Percentiles rank a stretch among this genome's conserved stretches.
phyloP scores from a whole-genome alignment of 2,329 filamentous ascomycete species.

The Beauveria varroae region DNA sequence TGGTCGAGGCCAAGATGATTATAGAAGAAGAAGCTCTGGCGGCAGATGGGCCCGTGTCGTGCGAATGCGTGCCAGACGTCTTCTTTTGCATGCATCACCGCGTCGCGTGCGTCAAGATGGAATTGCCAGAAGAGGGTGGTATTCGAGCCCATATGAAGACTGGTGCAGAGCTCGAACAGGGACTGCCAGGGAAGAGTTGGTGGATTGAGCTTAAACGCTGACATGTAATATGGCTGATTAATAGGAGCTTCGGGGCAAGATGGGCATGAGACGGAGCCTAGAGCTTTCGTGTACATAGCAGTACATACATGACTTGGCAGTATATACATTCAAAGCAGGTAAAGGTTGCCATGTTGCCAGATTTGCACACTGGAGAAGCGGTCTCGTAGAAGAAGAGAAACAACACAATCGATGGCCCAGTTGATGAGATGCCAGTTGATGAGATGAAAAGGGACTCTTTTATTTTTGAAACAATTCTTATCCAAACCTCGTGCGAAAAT shows the following conservation, averaged over 20 bases:
- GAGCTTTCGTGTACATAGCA: too few relatives aligned
- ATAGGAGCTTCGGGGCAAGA: neutral
- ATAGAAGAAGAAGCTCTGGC: neutral
- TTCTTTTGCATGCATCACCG: constrained; percentile 6
- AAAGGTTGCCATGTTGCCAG: too few relatives aligned
- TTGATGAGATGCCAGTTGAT: too few relatives aligned
- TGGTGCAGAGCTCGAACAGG: neutral
- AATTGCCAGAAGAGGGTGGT: neutral
- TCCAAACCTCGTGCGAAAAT: too few relatives aligned
- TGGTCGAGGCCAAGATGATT: constrained; percentile 5
- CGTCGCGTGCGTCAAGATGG: neutral
- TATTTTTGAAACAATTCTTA: too few relatives aligned
- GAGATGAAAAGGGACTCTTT: too few relatives aligned
- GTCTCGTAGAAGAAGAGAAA: too few relatives aligned
- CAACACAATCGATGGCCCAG: too few relatives aligned
- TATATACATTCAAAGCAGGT: too few relatives aligned
- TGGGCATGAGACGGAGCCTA: neutral
- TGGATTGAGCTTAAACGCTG: neutral
- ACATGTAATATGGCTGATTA: neutral
- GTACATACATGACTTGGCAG: too few relatives aligned
- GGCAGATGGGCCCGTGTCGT: neutral
- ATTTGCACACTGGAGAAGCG: too few relatives aligned
- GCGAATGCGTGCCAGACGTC: neutral
- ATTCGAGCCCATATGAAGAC: neutral
- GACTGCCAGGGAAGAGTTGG: neutral